phyloP scores from a whole-genome alignment of 352 stramenopile species.

The Phytophthora capsici region DNA sequence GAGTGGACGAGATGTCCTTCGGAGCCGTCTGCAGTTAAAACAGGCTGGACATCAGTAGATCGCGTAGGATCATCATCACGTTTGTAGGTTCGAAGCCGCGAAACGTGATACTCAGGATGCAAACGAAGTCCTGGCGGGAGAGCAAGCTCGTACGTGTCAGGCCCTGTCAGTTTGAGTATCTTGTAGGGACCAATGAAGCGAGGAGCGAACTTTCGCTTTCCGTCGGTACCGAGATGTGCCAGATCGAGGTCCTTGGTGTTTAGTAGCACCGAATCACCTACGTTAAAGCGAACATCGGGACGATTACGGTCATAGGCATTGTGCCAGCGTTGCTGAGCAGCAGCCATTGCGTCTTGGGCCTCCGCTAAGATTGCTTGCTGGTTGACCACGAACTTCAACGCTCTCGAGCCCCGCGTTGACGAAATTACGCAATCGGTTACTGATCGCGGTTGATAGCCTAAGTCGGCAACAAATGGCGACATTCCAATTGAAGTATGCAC shows the following conservation, averaged over 20 bases:
- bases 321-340: slow-evolving; percentile 9
- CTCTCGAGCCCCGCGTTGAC: not conserved
- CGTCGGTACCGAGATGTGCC: slow-evolving; percentile 1
- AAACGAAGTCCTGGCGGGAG: slow-evolving; percentile 16
- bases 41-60: not conserved
- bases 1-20: slow-evolving; percentile 16
- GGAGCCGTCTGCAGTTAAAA: slow-evolving; percentile 6
- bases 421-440: slow-evolving; percentile 4
- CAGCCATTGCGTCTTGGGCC: slow-evolving; percentile 13
- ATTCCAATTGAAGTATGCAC: slow-evolving; percentile 7
- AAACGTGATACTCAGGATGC: slow-evolving; percentile 18
- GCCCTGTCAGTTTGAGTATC: too few species aligned
- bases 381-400: slow-evolving; percentile 3
- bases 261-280: slow-evolving; percentile 9
- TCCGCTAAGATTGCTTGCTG: slow-evolving; percentile 4
- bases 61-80: slow-evolving; percentile 2
- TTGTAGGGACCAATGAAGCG: slow-evolving; percentile 18
- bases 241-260: slow-evolving; percentile 11
- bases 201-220: slow-evolving; percentile 20
- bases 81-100: slow-evolving; percentile 6
- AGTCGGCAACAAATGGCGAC: slow-evolving; percentile 26
- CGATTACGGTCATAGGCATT: slow-evolving; percentile 15
- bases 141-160: slow-evolving; percentile 16
- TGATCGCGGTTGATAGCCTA: slow-evolving; percentile 17
- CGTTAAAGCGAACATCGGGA: not conserved